Percentiles rank a stretch among this genome's conserved stretches.
Evolutionary conservation across 257 asterid genomes (phyloP).

Genomic region (Coffea canephora): DNA sequence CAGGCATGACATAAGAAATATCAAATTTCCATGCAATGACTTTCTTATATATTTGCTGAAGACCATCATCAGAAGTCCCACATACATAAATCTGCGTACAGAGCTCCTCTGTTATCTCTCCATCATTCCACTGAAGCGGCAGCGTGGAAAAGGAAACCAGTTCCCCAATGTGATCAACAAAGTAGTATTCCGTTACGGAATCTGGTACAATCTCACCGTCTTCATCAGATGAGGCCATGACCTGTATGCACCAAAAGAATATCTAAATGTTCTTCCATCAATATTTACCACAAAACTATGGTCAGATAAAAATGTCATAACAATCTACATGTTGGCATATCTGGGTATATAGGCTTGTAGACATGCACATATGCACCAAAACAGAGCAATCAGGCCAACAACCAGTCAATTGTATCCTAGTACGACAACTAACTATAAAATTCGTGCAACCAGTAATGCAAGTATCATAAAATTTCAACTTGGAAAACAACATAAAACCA

Average conservation of each 20-base stretch:
- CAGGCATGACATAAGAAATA: conserved; percentile 47
- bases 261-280: background rate
- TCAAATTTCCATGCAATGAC: conserved; percentile 64
- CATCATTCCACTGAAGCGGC: conserved; percentile 47
- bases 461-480: background rate
- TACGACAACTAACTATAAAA: background rate
- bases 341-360: too few relatives aligned
- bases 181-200: conserved; percentile 37
- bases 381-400: background rate
- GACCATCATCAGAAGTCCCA: conserved; percentile 45
- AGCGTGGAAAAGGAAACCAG: conserved; percentile 47
- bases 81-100: conserved; percentile 32
- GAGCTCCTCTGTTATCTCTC: conserved; percentile 14
- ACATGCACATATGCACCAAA: background rate
- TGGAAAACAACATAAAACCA: background rate
- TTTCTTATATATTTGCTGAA: conserved; percentile 37
- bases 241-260: conserved; percentile 10
- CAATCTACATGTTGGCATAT: background rate
- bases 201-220: conserved; percentile 62
- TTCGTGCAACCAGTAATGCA: background rate
- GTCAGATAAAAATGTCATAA: background rate
- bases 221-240: conserved; percentile 62
- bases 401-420: background rate
- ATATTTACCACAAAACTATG: background rate
- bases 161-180: conserved; percentile 31